phyloP scores from a whole-genome alignment of 805 yeast genomes.

The Spathaspora sp. region DNA sequence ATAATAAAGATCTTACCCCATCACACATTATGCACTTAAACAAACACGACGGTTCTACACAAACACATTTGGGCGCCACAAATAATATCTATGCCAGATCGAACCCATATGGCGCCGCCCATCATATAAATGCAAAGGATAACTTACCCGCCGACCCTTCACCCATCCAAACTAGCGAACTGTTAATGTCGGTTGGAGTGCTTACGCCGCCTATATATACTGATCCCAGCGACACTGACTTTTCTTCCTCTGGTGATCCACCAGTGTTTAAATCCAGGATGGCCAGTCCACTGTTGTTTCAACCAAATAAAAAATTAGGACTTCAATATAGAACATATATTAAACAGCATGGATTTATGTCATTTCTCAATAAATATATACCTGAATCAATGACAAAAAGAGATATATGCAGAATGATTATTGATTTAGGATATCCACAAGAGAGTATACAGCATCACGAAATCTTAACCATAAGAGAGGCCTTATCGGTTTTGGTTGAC shows the following conservation, averaged over 20 bases:
- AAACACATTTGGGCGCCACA: not conserved
- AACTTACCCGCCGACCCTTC: not conserved
- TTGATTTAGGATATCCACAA: constrained; percentile 16
- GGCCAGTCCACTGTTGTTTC: not conserved
- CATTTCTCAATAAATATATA: constrained; percentile 12
- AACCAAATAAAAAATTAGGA: not conserved
- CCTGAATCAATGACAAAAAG: constrained; percentile 10
- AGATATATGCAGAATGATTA: constrained; percentile 12
- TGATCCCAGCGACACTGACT: not conserved
- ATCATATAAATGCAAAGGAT: not conserved
- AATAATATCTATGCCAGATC: not conserved
- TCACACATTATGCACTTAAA: not conserved
- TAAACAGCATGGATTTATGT: constrained; percentile 10
- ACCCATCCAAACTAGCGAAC: not conserved
- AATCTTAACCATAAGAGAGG: constrained; percentile 5
- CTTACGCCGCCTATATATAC: not conserved
- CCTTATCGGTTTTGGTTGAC: constrained; percentile 9
- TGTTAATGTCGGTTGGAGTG: not conserved
- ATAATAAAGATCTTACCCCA: not conserved
- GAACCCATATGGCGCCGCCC: not conserved
- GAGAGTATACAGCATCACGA: constrained; percentile 4
- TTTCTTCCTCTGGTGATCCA: not conserved
- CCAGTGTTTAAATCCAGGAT: not conserved
- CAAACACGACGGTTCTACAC: not conserved
- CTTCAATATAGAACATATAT: constrained; percentile 10